Evolutionary conservation across 2,329 filamentous ascomycete species (phyloP), one percentile per base, ranked within the genome.

Genomic region (Exophiala mesophila): DNA sequence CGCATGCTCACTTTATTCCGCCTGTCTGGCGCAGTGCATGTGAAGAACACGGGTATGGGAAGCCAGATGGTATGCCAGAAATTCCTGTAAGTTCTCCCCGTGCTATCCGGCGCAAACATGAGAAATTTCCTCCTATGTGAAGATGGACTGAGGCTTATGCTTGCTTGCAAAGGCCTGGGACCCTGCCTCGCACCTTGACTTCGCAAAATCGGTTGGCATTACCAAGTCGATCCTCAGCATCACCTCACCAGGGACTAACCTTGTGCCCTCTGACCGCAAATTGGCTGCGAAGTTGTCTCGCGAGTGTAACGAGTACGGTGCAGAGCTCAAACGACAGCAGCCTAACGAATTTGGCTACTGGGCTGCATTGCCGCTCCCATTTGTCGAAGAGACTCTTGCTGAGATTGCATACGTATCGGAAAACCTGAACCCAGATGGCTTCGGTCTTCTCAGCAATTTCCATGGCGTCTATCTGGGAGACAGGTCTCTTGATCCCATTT

Each of bases 381-480:
- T 74, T 48, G 61, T 76, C 0, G 49, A 65, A 1, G 66, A 64
- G 2, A 61, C 66, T 3, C 54, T 78, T 3, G 50, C 50, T 2
- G 75, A 78, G 49, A 72, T 77, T 18, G 61, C 65, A 1, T 55
- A 57, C 2, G 65, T 62, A 2, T 57, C 67, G 1, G 55, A 59
- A 5, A 19, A 29, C 6, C 48, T 66, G 13, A 64, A 67, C 4
- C 69, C 67, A 0, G 71, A 76, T 45, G 74, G 75, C 2, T 67
- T 77, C 32, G 65, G 63, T 1, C 50, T 78, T 3, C 47, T 73
- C 51, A 73, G 73, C 1, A 78, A 77, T 44, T 64, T 65, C 13
- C 68, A 74, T 35, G 74, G 74, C 4, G 49, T 65, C n/a, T 78
- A 78, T 52, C 55, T 76, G 1, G 75, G 75, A 3, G 66, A 73